A percentile compares a stretch with the other conserved stretches of the same genome.
phyloP scores from a whole-genome alignment of 768 basidiomycete genomes.

The Pisolithus orientalis region DNA sequence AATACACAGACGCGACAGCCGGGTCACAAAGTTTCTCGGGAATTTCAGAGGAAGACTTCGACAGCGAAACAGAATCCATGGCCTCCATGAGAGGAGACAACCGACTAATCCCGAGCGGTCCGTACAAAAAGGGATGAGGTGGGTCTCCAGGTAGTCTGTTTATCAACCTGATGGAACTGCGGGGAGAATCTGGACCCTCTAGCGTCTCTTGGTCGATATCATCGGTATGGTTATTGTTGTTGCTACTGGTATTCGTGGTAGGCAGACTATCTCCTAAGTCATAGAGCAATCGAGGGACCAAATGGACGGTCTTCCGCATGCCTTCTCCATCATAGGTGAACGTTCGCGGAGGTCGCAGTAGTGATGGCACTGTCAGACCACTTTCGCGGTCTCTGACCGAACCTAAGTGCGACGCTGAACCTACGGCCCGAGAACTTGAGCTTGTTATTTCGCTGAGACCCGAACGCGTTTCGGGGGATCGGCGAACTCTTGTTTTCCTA shows the following conservation, averaged over 20 bases:
- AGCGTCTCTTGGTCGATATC: background rate
- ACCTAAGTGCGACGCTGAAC: constrained; percentile 7
- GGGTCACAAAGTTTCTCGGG: background rate
- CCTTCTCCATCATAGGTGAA: background rate
- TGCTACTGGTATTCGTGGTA: background rate
- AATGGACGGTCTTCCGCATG: background rate
- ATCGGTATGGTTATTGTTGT: constrained; percentile 6
- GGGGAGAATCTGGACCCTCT: constrained; percentile 5
- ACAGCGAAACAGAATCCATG: constrained; percentile 26
- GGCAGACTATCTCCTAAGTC: background rate
- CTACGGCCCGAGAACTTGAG: constrained; percentile 5
- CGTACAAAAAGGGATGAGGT: constrained; percentile 18
- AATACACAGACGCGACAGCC: background rate
- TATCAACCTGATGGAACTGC: constrained; percentile 23
- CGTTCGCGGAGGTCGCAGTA: background rate
- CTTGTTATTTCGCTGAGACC: background rate
- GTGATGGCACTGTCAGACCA: background rate
- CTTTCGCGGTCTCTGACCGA: constrained; percentile 2
- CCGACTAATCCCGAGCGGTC: constrained; percentile 11
- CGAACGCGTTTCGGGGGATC: constrained; percentile 1
- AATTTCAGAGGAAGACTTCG: constrained; percentile 8
- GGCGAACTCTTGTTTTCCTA: constrained; percentile 4
- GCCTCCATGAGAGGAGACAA: constrained; percentile 18
- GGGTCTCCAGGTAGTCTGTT: constrained; percentile 10
- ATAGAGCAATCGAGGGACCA: constrained; percentile 1